Percentiles rank a stretch among this genome's conserved stretches.
phyloP scores from a whole-genome alignment of 345 rosid genomes.

The Psidium friedrichsthalianum region DNA sequence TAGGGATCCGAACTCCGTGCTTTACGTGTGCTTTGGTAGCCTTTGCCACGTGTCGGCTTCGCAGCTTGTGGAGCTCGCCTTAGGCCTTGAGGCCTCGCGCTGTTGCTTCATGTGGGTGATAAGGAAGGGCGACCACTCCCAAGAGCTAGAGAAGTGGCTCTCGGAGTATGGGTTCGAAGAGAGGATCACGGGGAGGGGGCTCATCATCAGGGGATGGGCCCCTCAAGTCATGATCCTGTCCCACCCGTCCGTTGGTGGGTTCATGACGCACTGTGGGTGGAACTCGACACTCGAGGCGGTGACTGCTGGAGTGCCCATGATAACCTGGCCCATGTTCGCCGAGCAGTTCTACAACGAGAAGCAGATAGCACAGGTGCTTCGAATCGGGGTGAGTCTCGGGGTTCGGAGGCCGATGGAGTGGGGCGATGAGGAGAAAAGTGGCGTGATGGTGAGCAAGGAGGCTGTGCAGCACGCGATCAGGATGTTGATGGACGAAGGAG shows the following conservation, averaged over 20 bases:
- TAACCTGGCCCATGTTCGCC: constrained; percentile 51
- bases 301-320: constrained; percentile 31
- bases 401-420: constrained; percentile 17
- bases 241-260: constrained; percentile 39
- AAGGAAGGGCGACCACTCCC: constrained; percentile 14
- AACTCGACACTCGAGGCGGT: constrained; percentile 49
- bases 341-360: constrained; percentile 63
- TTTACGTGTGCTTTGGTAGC: constrained; percentile 43
- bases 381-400: constrained; percentile 39
- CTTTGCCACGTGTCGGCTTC: constrained; percentile 11
- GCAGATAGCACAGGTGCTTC: constrained; percentile 26
- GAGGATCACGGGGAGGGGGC: constrained; percentile 16
- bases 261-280: constrained; percentile 65
- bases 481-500: constrained; percentile 28
- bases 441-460: constrained; percentile 29
- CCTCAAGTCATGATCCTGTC: constrained; percentile 48
- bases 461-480: constrained; percentile 23
- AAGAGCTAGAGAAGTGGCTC: constrained; percentile 19
- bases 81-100: constrained; percentile 28
- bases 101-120: constrained; percentile 48
- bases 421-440: constrained; percentile 41
- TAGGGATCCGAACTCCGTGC: constrained; percentile 14
- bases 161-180: constrained; percentile 12
- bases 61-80: constrained; percentile 26
- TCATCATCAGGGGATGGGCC: constrained; percentile 46